Conservation (phyloP, 257 asterid genomes). For the Solanum rostratum region DNA sequence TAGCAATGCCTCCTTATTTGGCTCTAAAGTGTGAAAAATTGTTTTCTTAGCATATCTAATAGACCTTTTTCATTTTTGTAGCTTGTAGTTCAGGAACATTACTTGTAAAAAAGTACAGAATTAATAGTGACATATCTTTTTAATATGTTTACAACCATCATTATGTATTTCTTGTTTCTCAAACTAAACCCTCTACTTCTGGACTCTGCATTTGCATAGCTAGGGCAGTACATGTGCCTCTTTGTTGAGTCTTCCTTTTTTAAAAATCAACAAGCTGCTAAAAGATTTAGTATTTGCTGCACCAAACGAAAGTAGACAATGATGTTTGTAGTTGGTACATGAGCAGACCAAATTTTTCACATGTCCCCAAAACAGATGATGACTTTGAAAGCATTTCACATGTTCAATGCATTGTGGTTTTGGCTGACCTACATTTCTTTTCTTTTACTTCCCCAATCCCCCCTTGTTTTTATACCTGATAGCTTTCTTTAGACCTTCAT, state of each 20-base stretch:
- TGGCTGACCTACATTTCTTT: neutral
- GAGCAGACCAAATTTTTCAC: neutral
- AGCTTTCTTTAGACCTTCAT: neutral
- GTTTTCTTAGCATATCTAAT: neutral
- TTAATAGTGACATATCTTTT: neutral
- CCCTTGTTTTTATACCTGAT: neutral
- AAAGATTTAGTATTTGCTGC: neutral
- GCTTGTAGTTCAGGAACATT: neutral
- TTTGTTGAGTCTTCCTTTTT: neutral
- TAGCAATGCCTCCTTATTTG: neutral
- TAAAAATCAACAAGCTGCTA: neutral
- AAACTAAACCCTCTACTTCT: neutral
- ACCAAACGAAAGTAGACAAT: neutral
- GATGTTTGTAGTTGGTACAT: neutral
- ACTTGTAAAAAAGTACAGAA: neutral
- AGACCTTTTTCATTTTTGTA: neutral
- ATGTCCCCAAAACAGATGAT: neutral
- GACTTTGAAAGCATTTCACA: neutral
- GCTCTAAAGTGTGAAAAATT: neutral
- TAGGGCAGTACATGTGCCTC: neutral
- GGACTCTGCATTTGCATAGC: neutral
- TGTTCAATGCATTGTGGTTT: neutral
- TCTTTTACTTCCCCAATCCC: neutral
- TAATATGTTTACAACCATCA: neutral
- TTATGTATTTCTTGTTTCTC: neutral